Percentiles rank a stretch among this genome's conserved stretches.
These are phyloP conservation scores for Tephrocybe sp. DNA, from an alignment of 768 basidiomycete species.

Conservation along the genomic window DNA sequence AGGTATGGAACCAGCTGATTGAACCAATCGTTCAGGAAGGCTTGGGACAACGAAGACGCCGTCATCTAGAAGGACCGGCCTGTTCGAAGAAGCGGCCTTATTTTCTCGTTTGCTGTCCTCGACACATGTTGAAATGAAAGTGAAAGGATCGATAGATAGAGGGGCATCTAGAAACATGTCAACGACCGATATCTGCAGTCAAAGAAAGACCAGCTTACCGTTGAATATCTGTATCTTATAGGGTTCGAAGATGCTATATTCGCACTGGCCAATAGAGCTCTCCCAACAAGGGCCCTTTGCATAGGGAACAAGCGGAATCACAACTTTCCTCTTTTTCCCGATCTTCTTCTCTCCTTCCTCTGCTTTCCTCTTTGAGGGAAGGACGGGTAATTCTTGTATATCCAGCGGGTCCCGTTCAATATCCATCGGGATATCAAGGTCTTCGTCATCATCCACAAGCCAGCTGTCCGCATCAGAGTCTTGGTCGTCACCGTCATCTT, in stretches of 20 bases:
- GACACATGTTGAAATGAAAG: conserved; percentile 54
- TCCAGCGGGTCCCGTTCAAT: conserved; percentile 33
- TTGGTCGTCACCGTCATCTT: conserved; percentile 54
- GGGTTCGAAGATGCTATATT: conserved; percentile 66
- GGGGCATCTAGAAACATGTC: conserved; percentile 56
- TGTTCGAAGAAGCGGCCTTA: conserved; percentile 17
- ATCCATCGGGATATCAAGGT: conserved; percentile 38
- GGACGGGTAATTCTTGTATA: conserved; percentile 32
- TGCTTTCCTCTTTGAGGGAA: conserved; percentile 64
- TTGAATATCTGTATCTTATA: conserved; percentile 86
- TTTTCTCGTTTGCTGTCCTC: conserved; percentile 35
- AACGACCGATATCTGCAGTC: neutral
- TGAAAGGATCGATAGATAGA: conserved; percentile 76
- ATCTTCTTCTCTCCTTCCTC: conserved; percentile 48
- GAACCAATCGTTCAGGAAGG: conserved; percentile 38
- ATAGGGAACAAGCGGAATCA: conserved; percentile 78
- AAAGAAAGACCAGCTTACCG: conserved; percentile 53
- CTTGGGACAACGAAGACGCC: conserved; percentile 46
- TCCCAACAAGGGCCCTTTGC: conserved; percentile 87
- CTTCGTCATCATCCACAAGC: conserved; percentile 77
- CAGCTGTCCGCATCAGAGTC: conserved; percentile 81
- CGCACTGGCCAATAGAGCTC: conserved; percentile 59
- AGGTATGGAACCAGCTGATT: conserved; percentile 14
- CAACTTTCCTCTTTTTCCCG: conserved; percentile 73
- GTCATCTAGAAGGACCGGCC: conserved; percentile 19